phyloP scores from a whole-genome alignment of 2,329 filamentous ascomycete genomes.

The Diaporthe citriasiana region DNA sequence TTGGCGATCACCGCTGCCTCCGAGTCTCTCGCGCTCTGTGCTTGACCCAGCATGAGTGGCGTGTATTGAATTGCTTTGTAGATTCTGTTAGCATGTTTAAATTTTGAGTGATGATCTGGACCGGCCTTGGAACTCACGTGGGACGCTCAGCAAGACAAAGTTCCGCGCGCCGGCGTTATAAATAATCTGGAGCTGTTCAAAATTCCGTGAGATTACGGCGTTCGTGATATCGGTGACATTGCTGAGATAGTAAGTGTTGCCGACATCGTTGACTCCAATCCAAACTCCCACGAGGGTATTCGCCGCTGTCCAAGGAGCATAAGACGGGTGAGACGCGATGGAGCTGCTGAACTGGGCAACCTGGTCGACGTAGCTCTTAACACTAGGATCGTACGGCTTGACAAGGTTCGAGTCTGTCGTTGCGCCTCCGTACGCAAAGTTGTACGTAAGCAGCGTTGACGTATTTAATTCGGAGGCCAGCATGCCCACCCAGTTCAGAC shows the following conservation, averaged over 20 bases:
- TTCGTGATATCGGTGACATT: constrained; percentile 52
- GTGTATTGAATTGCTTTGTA: constrained; percentile 57
- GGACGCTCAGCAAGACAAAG: constrained; percentile 72
- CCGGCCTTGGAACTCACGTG: constrained; percentile 52
- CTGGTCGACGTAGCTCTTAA: constrained; percentile 67
- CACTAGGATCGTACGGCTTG: constrained; percentile 60
- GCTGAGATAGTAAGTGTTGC: constrained; percentile 59
- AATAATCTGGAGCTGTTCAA: constrained; percentile 58
- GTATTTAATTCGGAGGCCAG: constrained; percentile 59
- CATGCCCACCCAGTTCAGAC: constrained; percentile 64
- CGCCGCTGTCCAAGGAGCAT: constrained; percentile 58
- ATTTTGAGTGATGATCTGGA: rapidly evolving
- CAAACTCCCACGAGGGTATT: constrained; percentile 65
- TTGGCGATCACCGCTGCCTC: constrained; percentile 54
- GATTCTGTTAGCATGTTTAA: background rate
- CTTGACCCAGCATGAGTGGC: constrained; percentile 51
- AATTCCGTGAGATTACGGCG: constrained; percentile 60
- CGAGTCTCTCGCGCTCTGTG: constrained; percentile 45
- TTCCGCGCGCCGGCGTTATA: constrained; percentile 68
- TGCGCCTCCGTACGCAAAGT: constrained; percentile 65
- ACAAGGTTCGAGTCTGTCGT: constrained; percentile 65
- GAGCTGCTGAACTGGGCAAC: constrained; percentile 56
- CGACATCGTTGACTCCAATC: constrained; percentile 61
- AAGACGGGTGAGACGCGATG: constrained; percentile 52
- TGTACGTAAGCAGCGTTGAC: constrained; percentile 60